Evolutionary conservation across 768 basidiomycete species (phyloP).

Genomic region (Pleurotus cornucopiae): DNA sequence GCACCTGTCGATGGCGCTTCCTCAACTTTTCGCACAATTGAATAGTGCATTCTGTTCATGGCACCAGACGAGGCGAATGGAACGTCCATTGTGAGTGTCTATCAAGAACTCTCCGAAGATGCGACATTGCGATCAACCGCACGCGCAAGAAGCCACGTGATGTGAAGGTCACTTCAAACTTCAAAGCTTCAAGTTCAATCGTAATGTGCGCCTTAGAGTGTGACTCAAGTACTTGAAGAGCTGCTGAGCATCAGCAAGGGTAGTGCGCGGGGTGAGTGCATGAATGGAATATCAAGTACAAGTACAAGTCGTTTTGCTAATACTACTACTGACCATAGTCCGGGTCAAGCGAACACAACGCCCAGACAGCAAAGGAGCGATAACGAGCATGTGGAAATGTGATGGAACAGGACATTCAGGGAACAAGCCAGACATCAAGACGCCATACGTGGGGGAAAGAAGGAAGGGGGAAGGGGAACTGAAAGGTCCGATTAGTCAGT

Average conservation of each 20-base stretch:
- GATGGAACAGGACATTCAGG: constrained; percentile 19
- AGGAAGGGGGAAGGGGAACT: constrained; percentile 1
- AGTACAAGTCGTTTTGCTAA: neutral
- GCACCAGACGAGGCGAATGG: constrained; percentile 80
- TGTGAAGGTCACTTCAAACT: no score
- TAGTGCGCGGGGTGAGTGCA: no score
- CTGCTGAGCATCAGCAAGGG: no score
- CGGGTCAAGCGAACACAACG: constrained; percentile 27
- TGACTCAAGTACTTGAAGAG: no score
- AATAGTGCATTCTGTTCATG: constrained; percentile 69
- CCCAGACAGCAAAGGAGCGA: constrained; percentile 31
- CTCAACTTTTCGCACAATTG: constrained; percentile 72
- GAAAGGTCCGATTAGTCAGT: neutral
- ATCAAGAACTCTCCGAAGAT: neutral
- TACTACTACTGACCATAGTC: neutral
- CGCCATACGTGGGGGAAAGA: constrained; percentile 11
- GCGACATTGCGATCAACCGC: no score
- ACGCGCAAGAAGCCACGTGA: no score
- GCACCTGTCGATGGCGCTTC: constrained; percentile 48
- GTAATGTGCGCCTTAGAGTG: no score
- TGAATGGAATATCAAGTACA: constrained; percentile 1
- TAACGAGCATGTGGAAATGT: constrained; percentile 30
- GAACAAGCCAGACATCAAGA: constrained; percentile 2
- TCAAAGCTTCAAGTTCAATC: no score
- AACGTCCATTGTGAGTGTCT: constrained; percentile 50